Base-by-base conservation (phyloP, 306 rosid species). In the Vigna angularis region DNA sequence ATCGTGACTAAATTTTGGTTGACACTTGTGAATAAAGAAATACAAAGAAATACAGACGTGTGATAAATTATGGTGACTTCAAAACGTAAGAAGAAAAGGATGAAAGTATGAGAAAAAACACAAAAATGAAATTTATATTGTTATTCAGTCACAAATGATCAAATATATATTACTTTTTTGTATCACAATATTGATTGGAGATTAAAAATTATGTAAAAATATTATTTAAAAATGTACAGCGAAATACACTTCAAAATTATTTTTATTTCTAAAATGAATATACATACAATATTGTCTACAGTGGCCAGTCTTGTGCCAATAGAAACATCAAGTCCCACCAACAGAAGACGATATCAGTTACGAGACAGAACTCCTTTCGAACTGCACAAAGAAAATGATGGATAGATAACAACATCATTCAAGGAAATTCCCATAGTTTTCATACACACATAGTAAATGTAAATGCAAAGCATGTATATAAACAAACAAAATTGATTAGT, bases 341-440 rank as follows among this genome's bases (percentile, higher is more conserved):
- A 3, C 12, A 42, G 47, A 9, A 42, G 47, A 42, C 2, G 63
- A 81, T 58, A 36, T 47, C 83, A 95, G 45, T 89, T 79, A 11
- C 97, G 94, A 4, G 98, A 89, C 20, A 95, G 86, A 68, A 95
- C 94, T 38, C 98, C 99, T 86, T 95, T 95, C 11, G 99, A 93
- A 83, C 98, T 95, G 93, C 91, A 85, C 30, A 77, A 28, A 52
- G 40, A 74, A 61, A 81, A 59, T 3, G n/a, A 49, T 9, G 72
- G 72, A 53, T 66, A 70, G 32, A 81, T 59, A 32, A 44, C 16
- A 47, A 22, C 15, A 59, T n/a, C 5, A 63, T 11, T 72, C 7
- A 13, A 24, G 20, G 30, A 58, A 72, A 56, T 4, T 51, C 40
- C 4, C 28, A 4, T 9, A 13, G 38, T 14, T 36, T 49, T 30